Percentiles rank a stretch among this genome's conserved stretches.
These are phyloP conservation scores for Metarhizium robertsii DNA, from an alignment of 2,329 filamentous ascomycete genomes.

Conservation along the genomic window DNA sequence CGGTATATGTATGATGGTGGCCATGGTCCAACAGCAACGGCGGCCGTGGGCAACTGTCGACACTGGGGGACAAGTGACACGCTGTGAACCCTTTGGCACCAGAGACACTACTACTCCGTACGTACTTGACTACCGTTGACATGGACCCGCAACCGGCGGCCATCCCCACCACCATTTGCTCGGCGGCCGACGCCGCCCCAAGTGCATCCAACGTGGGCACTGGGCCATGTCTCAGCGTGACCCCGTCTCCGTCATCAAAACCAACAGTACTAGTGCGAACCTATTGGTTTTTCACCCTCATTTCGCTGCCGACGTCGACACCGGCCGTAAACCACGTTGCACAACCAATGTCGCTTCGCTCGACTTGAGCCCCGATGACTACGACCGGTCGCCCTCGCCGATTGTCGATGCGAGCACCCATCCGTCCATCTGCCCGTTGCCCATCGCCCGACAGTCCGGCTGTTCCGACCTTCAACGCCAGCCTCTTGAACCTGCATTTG, in stretches of 20 bases:
- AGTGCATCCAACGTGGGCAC: too few relatives aligned
- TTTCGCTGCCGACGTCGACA: neutral
- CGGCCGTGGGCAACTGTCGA: too few relatives aligned
- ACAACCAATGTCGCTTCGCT: conserved; percentile 3
- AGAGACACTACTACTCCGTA: too few relatives aligned
- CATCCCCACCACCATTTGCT: too few relatives aligned
- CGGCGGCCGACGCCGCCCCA: too few relatives aligned
- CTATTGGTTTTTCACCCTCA: too few relatives aligned
- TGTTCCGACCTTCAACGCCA: neutral
- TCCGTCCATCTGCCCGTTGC: neutral
- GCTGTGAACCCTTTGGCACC: too few relatives aligned
- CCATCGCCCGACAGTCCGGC: neutral
- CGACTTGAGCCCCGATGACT: neutral
- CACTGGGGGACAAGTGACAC: too few relatives aligned
- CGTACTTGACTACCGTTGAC: too few relatives aligned
- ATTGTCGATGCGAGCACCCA: neutral
- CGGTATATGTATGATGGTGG: too few relatives aligned
- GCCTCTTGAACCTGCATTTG: neutral
- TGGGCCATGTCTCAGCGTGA: neutral
- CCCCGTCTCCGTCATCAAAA: neutral
- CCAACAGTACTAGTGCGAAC: neutral
- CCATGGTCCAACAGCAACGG: too few relatives aligned
- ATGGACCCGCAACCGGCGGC: too few relatives aligned
- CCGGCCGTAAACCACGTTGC: neutral
- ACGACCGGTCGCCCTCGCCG: conserved; percentile 2